Percentiles rank a stretch among this genome's conserved stretches.
Conservation (phyloP, 208 protist species). For the Wallacemonas sp. region DNA sequence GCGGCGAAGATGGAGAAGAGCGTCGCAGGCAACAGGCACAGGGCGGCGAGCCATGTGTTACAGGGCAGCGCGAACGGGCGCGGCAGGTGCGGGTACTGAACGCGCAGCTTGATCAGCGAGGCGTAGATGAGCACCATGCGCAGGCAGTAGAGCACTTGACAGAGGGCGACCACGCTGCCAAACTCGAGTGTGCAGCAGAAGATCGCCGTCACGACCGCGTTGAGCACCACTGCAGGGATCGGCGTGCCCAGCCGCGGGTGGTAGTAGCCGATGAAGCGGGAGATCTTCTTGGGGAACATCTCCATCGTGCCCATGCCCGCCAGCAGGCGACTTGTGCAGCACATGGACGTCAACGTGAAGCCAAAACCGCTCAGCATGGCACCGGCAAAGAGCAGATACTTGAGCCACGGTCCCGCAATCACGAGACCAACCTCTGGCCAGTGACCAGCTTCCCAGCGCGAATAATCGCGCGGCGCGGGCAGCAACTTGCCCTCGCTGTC, state of each 20-base stretch:
- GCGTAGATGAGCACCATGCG: conserved; percentile 81
- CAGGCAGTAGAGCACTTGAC: conserved; percentile 80
- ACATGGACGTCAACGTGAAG: conserved; percentile 85
- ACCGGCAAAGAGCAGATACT: conserved; percentile 79
- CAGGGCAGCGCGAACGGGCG: conserved; percentile 75
- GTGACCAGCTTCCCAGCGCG: conserved; percentile 68
- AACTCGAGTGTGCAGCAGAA: conserved; percentile 78
- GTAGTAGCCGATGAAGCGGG: conserved; percentile 81
- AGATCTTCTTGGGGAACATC: conserved; percentile 80
- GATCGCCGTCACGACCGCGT: conserved; percentile 56
- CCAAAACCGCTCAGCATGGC: conserved; percentile 72
- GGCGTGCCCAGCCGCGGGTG: conserved; percentile 81
- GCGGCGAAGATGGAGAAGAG: conserved; percentile 67
- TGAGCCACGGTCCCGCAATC: conserved; percentile 68
- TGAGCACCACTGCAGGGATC: conserved; percentile 76
- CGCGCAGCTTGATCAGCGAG: conserved; percentile 67
- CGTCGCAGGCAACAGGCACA: conserved; percentile 60
- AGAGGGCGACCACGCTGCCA: conserved; percentile 72
- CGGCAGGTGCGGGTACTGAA: conserved; percentile 77
- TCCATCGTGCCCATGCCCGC: conserved; percentile 87
- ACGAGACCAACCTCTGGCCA: conserved; percentile 70
- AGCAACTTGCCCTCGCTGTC: conserved; percentile 13
- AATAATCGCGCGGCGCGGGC: conserved; percentile 51
- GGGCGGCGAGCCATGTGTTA: conserved; percentile 50
- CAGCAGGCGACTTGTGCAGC: conserved; percentile 80